These are phyloP conservation scores for Centrapalus pauciflorus DNA, from an alignment of 129 eudicot species.

Conservation along the genomic window DNA sequence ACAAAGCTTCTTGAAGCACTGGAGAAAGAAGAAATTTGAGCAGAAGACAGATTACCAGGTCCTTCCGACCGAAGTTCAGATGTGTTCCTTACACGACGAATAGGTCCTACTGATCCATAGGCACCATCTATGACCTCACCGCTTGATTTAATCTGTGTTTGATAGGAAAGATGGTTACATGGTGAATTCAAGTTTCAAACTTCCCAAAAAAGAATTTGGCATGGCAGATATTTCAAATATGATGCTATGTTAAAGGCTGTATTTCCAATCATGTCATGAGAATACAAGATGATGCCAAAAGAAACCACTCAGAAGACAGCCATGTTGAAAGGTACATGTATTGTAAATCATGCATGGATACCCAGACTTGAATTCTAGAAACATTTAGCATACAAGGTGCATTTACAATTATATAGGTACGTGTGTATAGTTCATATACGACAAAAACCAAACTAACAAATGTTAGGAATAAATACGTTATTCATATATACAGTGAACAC, in stretches of 20 bases:
- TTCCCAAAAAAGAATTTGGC: not conserved
- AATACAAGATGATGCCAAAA: not conserved
- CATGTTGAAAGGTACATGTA: not conserved
- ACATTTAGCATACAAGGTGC: no score
- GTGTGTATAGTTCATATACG: not conserved
- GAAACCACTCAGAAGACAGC: not conserved
- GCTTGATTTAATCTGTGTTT: constrained; percentile 43
- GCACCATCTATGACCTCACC: constrained; percentile 40
- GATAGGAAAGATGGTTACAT: not conserved
- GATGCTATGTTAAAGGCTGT: not conserved
- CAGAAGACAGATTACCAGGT: constrained; percentile 35
- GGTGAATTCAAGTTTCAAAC: not conserved
- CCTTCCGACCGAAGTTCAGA: constrained; percentile 52
- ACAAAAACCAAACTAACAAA: not conserved
- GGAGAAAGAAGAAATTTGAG: constrained; percentile 30
- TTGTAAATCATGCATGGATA: not conserved
- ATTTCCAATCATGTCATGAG: not conserved
- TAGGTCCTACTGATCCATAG: constrained; percentile 79
- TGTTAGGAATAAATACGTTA: no score
- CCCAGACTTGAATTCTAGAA: not conserved
- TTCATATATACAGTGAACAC: not conserved
- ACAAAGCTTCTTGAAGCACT: constrained; percentile 41
- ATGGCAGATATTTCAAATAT: not conserved
- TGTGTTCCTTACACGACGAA: constrained; percentile 59
- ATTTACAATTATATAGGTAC: no score